Base-by-base conservation (phyloP, 2,329 filamentous ascomycete genomes). In the Ceratocystis cacaofunesta region DNA sequence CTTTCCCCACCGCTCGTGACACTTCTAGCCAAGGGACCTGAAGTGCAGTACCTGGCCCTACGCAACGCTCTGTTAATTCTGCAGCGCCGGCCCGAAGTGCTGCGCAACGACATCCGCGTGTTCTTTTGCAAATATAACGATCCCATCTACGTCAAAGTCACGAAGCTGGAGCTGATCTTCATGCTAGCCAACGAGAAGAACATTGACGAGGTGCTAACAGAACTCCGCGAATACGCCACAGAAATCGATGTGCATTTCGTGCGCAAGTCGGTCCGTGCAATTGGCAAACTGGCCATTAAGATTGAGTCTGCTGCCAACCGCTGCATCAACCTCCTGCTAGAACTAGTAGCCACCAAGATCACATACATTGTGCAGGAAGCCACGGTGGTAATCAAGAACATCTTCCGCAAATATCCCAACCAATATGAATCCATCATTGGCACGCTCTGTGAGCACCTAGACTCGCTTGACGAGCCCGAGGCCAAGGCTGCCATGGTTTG, bases 81-180 rank as follows among this genome's bases (percentile, higher is more conserved):
- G 63, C 94, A 99, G 74, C 83, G 92, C 71, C 83, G 92, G 65
- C 94, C 94, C 0, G 94, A 97, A 72, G 92, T 99, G 7, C 77
- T 99, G 64, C 85, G 91, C 69, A 97, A 96, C 75, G 94, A 99
- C 75, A 97, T 99, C 68, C 85, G 94, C 60, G 94, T 99, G 41
- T 99, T 99, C 78, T 99, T 99, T 77, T 99, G 94, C 85, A 99
- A 99, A 80, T 99, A 99, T 77, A 99, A 99, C 74, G 94, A 99
- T 73, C 94, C 94, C 0, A 99, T 99, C 69, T 99, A 97, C 74
- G 94, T 99, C 77, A 99, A 99, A 76, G 94, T 99, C 63, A 99
- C 94, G 17, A 99, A 99, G 76, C 82, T 99, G 62, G 94, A 99
- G 76, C 83, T 99, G 70, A 97, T 99, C 70, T 99, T 99, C 76